These are phyloP conservation scores for Penicillium sp. DNA, from an alignment of 2,329 filamentous ascomycete genomes.

Conservation along the genomic window DNA sequence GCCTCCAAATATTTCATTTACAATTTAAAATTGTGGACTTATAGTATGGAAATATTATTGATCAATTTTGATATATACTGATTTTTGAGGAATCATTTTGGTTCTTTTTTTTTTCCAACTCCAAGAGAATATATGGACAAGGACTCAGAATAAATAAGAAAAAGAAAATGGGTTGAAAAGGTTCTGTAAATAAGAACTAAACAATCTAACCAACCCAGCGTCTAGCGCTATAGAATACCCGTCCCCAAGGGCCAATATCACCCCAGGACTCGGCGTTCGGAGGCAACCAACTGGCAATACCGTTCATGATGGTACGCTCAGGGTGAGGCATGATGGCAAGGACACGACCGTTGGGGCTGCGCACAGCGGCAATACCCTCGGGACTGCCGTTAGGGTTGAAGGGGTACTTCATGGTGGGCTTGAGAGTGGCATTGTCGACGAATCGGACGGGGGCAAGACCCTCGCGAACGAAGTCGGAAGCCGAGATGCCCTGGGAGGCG, in stretches of 20 bases:
- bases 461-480: constrained; percentile 56
- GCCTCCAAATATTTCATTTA: too few species aligned
- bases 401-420: constrained; percentile 78
- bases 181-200: constrained; percentile 2
- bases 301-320: constrained; percentile 80
- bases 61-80: background rate
- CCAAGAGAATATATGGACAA: constrained; percentile 20
- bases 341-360: constrained; percentile 73
- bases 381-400: constrained; percentile 87
- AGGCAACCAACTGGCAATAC: constrained; percentile 73
- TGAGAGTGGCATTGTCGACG: constrained; percentile 71
- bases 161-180: background rate
- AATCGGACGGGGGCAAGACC: constrained; percentile 78
- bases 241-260: constrained; percentile 78
- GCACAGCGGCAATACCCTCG: constrained; percentile 74
- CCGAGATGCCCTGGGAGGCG: constrained; percentile 47
- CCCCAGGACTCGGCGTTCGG: constrained; percentile 66
- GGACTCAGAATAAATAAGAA: constrained; percentile 3
- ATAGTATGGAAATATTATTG: too few species aligned
- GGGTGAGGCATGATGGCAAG: constrained; percentile 92
- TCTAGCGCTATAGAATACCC: constrained; percentile 83
- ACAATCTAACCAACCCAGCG: constrained; percentile 70
- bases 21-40: too few species aligned
- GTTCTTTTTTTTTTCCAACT: constrained; percentile 15
- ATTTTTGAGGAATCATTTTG: constrained; percentile 11